Evolutionary conservation across 2,329 filamentous ascomycete species (phyloP).

Genomic region (Botrytis galanthina): DNA sequence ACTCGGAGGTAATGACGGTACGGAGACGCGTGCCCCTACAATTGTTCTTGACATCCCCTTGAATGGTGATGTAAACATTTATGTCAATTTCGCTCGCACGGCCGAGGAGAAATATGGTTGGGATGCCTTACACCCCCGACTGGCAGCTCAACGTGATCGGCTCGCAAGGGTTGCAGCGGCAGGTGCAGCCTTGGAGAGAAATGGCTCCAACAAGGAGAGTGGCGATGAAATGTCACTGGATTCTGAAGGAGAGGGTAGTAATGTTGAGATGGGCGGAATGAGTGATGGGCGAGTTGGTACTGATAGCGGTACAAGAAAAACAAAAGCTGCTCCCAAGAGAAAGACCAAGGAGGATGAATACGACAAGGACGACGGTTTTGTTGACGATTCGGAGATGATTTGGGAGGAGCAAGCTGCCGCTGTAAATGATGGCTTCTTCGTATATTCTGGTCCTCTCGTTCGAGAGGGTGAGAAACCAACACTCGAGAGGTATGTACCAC

Average conservation of each 20-base stretch:
- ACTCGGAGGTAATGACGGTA: slow-evolving; percentile 54
- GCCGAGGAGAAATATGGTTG: slow-evolving; percentile 94
- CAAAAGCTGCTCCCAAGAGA: slow-evolving; percentile 58
- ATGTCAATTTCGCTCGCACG: slow-evolving; percentile 91
- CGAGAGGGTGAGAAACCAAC: slow-evolving; percentile 78
- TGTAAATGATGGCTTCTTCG: slow-evolving; percentile 95
- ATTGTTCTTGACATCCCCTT: slow-evolving; percentile 84
- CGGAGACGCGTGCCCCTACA: slow-evolving; percentile 63
- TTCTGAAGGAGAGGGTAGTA: slow-evolving; percentile 69
- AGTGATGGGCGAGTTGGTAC: slow-evolving; percentile 57
- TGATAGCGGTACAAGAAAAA: slow-evolving; percentile 59
- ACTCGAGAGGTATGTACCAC: slow-evolving; percentile 46
- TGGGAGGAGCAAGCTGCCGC: slow-evolving; percentile 96
- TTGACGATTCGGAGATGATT: slow-evolving; percentile 89
- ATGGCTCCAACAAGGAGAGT: slow-evolving; percentile 65
- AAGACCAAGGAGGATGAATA: slow-evolving; percentile 81
- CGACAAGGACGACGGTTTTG: slow-evolving; percentile 78
- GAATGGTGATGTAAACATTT: slow-evolving; percentile 74
- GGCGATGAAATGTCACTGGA: slow-evolving; percentile 84
- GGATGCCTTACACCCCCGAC: slow-evolving; percentile 85
- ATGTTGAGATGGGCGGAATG: slow-evolving; percentile 80
- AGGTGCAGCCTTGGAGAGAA: slow-evolving; percentile 78
- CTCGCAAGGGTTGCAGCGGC: slow-evolving; percentile 86
- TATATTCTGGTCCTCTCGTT: slow-evolving; percentile 89
- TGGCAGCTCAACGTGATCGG: slow-evolving; percentile 84